Percentiles rank a stretch among this genome's conserved stretches.
Conservation (phyloP, 345 rosid species). For the Dipteronia dyeriana region DNA sequence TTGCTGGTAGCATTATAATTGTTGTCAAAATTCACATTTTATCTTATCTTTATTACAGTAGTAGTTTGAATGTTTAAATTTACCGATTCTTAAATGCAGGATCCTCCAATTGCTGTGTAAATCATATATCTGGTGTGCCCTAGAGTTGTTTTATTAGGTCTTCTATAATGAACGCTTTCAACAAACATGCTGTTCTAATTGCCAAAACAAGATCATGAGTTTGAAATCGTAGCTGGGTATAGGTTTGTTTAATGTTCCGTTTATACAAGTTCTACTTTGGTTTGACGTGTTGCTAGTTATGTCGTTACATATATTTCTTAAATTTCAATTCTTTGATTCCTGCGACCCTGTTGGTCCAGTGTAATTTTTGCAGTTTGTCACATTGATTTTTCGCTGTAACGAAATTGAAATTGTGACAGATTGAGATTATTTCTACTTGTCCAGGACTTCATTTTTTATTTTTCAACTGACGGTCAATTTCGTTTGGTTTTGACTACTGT, state of each 20-base stretch:
- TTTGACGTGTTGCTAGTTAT: constrained; percentile 20
- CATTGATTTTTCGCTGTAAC: constrained; percentile 11
- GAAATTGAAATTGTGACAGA: constrained; percentile 22
- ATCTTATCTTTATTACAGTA: no score
- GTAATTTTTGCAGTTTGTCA: constrained; percentile 25
- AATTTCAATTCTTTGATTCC: constrained; percentile 39
- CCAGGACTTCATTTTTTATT: not conserved
- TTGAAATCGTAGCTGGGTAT: constrained; percentile 19
- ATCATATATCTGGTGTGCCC: constrained; percentile 15
- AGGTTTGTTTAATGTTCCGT: constrained; percentile 20
- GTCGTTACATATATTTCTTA: constrained; percentile 1
- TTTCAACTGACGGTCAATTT: not conserved
- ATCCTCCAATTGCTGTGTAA: constrained; percentile 78
- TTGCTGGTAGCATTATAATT: constrained; percentile 4
- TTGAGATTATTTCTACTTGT: not conserved
- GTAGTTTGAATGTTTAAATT: not conserved
- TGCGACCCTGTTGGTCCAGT: constrained; percentile 21
- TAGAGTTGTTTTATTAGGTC: constrained; percentile 1
- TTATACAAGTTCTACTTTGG: constrained; percentile 19
- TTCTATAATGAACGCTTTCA: not conserved
- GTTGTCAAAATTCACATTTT: not conserved
- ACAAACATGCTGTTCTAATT: constrained; percentile 21
- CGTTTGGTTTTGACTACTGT: not conserved
- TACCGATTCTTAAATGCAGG: constrained; percentile 45
- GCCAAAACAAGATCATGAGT: not conserved